Evolutionary conservation across 768 basidiomycete genomes (phyloP), one percentile per base, ranked within the genome.

Genomic region (Leccinum boreale): DNA sequence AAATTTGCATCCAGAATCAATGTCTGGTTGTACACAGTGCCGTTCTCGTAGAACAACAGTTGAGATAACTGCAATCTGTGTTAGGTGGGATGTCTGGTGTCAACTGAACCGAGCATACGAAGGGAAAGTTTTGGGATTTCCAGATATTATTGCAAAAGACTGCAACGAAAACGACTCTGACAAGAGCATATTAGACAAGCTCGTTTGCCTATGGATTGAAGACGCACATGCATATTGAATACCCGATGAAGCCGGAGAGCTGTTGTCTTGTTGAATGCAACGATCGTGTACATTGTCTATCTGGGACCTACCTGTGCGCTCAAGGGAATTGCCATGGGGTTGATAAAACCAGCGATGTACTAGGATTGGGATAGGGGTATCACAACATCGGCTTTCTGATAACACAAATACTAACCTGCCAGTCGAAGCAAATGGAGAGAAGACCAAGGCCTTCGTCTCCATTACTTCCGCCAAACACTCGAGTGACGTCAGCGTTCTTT

Each of bases 391-490:
- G n/a, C 28, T 42, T 15, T 3, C 39, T 61, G 56, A 78, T 66
- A 39, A 76, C 35, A 50, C 77, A 0, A 56, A 73, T 6, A 19
- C 28, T 23, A 14, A 50, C 70, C 72, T 84, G 81, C 85, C 85
- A 87, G 64, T 87, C 85, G 14, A 87, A 70, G 60, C 75, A 84
- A 36, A 86, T 65, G 1, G 85, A 78, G 44, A 87, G 79, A 53
- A 81, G 69, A 10, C 84, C 85, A 44, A 86, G 77, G 10, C 85
- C 85, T 69, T 86, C 84, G 55, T 87, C 85, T 52, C 78, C 85
- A 33, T 81, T 79, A 39, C 78, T 81, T 46, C 85, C 85, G 51
- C 85, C 85, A 62, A 86, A 85, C 31, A 85, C 72, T 31, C 80
- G 75, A 0, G 83, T 80, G 57, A 85, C 74, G 69, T 77, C 75